Evolutionary conservation across 179 eudicot genomes (phyloP), one percentile per base, ranked within the genome.

Genomic region (Beta macrorhiza): DNA sequence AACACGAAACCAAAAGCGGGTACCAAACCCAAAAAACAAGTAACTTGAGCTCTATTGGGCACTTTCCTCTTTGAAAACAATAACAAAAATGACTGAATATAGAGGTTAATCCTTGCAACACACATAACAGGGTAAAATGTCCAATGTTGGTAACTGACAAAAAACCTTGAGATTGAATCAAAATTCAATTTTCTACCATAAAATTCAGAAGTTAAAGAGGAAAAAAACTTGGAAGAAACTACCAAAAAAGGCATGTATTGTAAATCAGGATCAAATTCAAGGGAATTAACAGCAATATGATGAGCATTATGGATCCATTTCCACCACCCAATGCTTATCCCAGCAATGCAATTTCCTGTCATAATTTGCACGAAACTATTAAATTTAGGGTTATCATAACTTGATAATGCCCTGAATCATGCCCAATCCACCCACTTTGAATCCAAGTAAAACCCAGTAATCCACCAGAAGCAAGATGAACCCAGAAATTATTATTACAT

Each of bases 251-350:
- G 93, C 86, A 90, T 83, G 78, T 87, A 89, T 32, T 90, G 93
- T 17, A 90, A 84, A 82, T 90, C 91, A n/a, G 93, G 93, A 44
- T 90, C 93, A 55, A 74, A 79, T 4, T 90, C 93, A 19, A 90
- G 88, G 45, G 86, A 84, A 67, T 90, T 90, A 64, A 90, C 87
- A 25, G 93, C 89, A 74, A 90, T 87, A 80, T 90, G 93, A 75
- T 90, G 93, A 5, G 90, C 91, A 65, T 89, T 90, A 70, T 90
- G 93, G 55, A 86, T 89, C 91, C 90, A 84, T 29, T 87, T 89
- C 93, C 93, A 90, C 93, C 93, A 90, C 32, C 67, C 91, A 79
- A 89, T 89, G 85, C 93, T 89, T 65, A 90, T 90, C 75, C 93
- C 93, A 6, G 91, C 85, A 6, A 89, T 73, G 51, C 89, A 87